Evolutionary conservation across 305 asterid genomes (phyloP).

Genomic region (Coffea humblotiana): DNA sequence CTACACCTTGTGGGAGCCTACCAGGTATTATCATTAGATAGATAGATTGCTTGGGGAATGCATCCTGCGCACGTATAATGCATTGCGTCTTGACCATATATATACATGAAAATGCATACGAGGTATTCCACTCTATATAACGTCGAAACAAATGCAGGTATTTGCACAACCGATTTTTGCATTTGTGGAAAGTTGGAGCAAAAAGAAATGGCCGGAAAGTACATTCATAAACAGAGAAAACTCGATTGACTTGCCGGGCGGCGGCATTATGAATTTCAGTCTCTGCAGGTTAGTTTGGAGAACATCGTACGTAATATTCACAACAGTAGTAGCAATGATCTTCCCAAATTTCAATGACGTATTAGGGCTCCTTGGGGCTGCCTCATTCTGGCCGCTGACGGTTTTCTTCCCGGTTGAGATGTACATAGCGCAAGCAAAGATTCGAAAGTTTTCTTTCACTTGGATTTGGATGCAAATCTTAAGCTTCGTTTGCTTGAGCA

Average conservation of each 20-base stretch:
- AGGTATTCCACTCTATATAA: too few relatives aligned
- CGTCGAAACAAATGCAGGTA: too few relatives aligned
- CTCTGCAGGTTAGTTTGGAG: slow-evolving; percentile 35
- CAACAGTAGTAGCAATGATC: slow-evolving; percentile 25
- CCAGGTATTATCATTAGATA: slow-evolving; percentile 44
- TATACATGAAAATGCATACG: background rate
- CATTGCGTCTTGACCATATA: background rate
- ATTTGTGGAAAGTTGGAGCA: slow-evolving; percentile 25
- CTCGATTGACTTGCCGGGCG: slow-evolving; percentile 15
- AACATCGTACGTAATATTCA: slow-evolving; percentile 27
- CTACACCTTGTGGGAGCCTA: slow-evolving; percentile 67
- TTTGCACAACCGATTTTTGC: background rate
- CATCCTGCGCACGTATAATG: background rate
- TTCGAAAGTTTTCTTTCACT: slow-evolving; percentile 30
- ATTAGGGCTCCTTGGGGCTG: slow-evolving; percentile 30
- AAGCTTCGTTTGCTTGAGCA: slow-evolving; percentile 41
- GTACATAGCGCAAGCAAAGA: slow-evolving; percentile 39
- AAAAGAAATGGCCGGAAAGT: slow-evolving; percentile 25
- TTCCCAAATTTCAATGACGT: slow-evolving; percentile 38
- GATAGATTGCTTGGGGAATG: background rate
- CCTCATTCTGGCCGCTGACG: slow-evolving; percentile 33
- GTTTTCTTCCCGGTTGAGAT: slow-evolving; percentile 42
- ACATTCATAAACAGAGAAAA: slow-evolving; percentile 18
- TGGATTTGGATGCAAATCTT: slow-evolving; percentile 46
- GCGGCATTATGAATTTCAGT: slow-evolving; percentile 16